These are phyloP conservation scores for Chalara sp. DNA, from an alignment of 2,329 filamentous ascomycete species.

Conservation along the genomic window DNA sequence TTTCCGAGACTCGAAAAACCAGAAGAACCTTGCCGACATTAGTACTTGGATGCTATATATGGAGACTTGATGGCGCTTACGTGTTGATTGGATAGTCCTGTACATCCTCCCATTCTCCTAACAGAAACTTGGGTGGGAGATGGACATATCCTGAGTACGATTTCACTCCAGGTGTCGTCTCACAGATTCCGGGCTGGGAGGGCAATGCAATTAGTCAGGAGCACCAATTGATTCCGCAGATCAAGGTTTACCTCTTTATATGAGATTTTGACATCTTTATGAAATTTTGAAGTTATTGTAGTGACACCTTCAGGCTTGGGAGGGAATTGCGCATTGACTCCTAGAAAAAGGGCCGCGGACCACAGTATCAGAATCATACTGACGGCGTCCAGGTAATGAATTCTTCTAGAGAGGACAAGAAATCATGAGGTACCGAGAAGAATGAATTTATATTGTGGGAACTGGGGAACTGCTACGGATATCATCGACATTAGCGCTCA, in stretches of 20 bases:
- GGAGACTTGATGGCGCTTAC: background rate
- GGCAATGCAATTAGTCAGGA: background rate
- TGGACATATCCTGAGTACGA: constrained; percentile 14
- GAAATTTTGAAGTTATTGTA: background rate
- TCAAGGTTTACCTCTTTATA: background rate
- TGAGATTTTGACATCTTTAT: constrained; percentile 2
- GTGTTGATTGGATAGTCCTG: background rate
- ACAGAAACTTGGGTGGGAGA: constrained; percentile 2
- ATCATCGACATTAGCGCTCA: no score
- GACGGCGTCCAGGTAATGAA: no score
- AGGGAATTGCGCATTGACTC: background rate
- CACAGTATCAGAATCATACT: no score
- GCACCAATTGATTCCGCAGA: background rate
- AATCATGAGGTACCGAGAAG: no score
- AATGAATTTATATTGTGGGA: no score
- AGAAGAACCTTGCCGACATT: constrained; percentile 27
- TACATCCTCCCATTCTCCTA: background rate
- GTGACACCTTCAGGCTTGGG: background rate
- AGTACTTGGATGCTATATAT: background rate
- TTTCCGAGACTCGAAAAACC: constrained; percentile 35
- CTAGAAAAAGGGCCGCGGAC: no score
- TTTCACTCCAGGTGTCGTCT: constrained; percentile 15
- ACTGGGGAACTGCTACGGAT: no score
- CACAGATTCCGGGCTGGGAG: constrained; percentile 24
- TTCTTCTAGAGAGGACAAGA: no score